Conservation (phyloP, 2,329 filamentous ascomycete genomes). For the Fusarium incarnatum region DNA sequence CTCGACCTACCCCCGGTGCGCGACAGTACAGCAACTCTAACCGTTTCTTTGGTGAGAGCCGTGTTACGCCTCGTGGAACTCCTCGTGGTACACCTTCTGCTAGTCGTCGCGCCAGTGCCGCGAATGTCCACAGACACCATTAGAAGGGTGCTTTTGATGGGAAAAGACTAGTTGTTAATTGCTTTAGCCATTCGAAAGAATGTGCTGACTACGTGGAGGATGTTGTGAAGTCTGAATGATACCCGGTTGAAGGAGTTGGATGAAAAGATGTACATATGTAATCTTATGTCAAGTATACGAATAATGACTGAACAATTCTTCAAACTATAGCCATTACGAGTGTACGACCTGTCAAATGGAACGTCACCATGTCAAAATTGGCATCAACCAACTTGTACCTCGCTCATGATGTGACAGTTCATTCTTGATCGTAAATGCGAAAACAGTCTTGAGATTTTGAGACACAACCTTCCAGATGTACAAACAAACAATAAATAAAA, state of each 20-base stretch:
- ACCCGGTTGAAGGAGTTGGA: constrained; percentile 5
- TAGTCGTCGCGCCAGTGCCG: constrained; percentile 43
- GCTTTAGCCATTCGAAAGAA: not conserved
- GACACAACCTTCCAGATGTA: too few species aligned
- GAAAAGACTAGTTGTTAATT: not conserved
- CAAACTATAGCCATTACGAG: too few species aligned
- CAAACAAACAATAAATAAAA: too few species aligned
- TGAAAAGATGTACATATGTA: not conserved
- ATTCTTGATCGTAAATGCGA: too few species aligned
- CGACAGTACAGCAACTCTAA: constrained; percentile 55
- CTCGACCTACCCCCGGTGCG: constrained; percentile 29
- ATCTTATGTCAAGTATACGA: not conserved
- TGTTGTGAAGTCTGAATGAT: constrained; percentile 1
- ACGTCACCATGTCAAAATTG: too few species aligned
- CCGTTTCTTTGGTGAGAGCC: constrained; percentile 57
- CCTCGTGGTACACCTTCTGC: constrained; percentile 54
- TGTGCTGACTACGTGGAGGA: not conserved
- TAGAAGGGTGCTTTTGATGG: not conserved
- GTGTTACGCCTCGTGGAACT: constrained; percentile 54
- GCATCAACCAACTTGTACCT: too few species aligned
- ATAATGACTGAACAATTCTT: not conserved
- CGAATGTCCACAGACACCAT: not conserved
- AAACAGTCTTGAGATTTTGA: too few species aligned
- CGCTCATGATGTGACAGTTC: too few species aligned
- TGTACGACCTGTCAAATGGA: too few species aligned